Evolutionary conservation across 2,329 filamentous ascomycete species (phyloP).

Genomic region (Fusarium haematococcum): DNA sequence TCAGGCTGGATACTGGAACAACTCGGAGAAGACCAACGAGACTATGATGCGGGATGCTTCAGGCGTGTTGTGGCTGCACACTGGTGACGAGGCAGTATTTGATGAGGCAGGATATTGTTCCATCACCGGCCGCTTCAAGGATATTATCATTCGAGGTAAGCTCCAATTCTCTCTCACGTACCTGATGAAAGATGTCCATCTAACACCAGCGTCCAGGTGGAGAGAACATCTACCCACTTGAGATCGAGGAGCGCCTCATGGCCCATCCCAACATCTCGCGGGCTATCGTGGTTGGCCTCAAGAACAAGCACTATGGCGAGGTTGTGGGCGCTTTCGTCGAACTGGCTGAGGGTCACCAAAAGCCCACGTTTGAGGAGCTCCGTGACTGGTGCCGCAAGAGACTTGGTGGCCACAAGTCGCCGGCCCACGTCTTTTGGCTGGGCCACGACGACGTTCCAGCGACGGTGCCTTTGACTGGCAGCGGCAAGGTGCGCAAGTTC

Average conservation of each 20-base stretch:
- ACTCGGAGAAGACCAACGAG: conserved; percentile 78
- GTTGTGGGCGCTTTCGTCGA: conserved; percentile 76
- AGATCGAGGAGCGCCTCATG: conserved; percentile 80
- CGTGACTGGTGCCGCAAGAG: conserved; percentile 71
- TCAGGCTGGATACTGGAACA: conserved; percentile 75
- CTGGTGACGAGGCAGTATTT: conserved; percentile 76
- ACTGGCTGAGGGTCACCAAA: conserved; percentile 48
- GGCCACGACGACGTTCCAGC: conserved; percentile 69
- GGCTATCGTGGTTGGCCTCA: conserved; percentile 78
- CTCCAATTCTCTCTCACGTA: not conserved
- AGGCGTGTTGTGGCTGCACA: conserved; percentile 71
- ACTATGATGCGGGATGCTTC: conserved; percentile 65
- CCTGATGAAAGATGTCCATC: conserved; percentile 30
- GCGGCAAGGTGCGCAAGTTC: conserved; percentile 77
- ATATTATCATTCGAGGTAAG: conserved; percentile 79
- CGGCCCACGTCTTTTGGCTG: conserved; percentile 81
- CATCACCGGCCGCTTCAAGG: conserved; percentile 82
- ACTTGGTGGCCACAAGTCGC: conserved; percentile 76
- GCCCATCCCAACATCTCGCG: conserved; percentile 70
- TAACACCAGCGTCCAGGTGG: conserved; percentile 61
- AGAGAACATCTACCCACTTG: conserved; percentile 79
- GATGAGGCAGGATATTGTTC: conserved; percentile 77
- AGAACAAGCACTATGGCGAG: conserved; percentile 78
- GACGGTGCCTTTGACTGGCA: conserved; percentile 74
- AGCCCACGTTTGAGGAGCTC: conserved; percentile 66